phyloP scores from a whole-genome alignment of 2,329 filamentous ascomycete genomes.

The Sporothrix humicola region DNA sequence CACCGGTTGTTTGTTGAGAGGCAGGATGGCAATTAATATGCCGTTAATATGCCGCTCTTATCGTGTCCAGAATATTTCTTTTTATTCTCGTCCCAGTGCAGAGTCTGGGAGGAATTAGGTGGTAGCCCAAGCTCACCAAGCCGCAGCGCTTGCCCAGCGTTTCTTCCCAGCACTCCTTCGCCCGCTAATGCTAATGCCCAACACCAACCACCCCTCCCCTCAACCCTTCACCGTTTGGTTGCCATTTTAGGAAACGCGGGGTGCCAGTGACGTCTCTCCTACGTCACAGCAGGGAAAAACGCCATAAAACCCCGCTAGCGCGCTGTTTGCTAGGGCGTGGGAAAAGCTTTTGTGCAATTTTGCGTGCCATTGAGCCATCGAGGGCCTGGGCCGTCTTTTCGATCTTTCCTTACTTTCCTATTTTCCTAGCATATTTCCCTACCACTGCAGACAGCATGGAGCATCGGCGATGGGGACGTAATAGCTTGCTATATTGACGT shows the following conservation, averaged over 20 bases:
- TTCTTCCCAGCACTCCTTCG: neutral
- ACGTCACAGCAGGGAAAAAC: slow-evolving; percentile 1
- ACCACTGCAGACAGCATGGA: too few relatives aligned
- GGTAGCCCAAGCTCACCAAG: neutral
- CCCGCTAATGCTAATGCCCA: neutral
- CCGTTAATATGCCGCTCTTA: neutral
- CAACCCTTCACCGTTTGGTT: neutral
- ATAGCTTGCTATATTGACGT: too few relatives aligned
- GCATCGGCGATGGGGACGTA: too few relatives aligned
- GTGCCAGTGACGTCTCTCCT: neutral
- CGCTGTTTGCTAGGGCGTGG: too few relatives aligned
- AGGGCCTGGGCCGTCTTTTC: too few relatives aligned
- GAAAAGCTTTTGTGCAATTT: neutral
- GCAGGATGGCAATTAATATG: neutral
- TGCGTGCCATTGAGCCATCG: neutral
- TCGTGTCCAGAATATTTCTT: neutral
- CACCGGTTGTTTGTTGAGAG: neutral
- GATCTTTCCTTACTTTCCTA: too few relatives aligned
- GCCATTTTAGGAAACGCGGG: neutral
- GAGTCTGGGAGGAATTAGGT: neutral
- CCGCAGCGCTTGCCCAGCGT: neutral
- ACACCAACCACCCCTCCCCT: neutral
- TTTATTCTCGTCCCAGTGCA: neutral
- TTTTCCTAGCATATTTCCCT: too few relatives aligned
- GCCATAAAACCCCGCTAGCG: too few relatives aligned